Percentiles rank a stretch among this genome's conserved stretches.
Evolutionary conservation across 2,329 filamentous ascomycete genomes (phyloP).

Genomic region (Penicillium sp.): DNA sequence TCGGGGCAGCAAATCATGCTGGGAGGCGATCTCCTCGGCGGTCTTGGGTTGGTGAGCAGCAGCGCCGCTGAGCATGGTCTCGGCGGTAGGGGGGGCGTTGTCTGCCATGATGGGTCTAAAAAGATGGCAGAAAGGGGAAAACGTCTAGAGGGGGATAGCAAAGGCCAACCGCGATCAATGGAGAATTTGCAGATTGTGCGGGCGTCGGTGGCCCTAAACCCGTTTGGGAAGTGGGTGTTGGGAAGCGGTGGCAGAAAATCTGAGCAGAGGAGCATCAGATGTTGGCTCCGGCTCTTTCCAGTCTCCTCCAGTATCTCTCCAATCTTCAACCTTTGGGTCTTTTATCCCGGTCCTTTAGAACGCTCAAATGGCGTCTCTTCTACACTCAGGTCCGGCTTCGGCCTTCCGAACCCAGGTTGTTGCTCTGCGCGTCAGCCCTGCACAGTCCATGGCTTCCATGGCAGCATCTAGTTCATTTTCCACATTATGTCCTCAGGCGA

Average conservation of each 20-base stretch:
- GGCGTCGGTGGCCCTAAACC: slow-evolving; percentile 34
- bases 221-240: slow-evolving; percentile 16
- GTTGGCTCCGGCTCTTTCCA: slow-evolving; percentile 6
- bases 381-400: slow-evolving; percentile 34
- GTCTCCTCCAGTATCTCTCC: not conserved
- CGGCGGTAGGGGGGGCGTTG: slow-evolving; percentile 50
- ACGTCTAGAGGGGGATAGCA: slow-evolving; percentile 17
- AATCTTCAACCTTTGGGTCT: slow-evolving; percentile 10
- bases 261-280: slow-evolving; percentile 18
- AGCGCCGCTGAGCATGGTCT: slow-evolving; percentile 52
- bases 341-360: slow-evolving; percentile 10
- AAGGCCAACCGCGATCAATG: slow-evolving; percentile 24
- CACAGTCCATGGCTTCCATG: slow-evolving; percentile 30
- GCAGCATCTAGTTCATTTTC: slow-evolving; percentile 33
- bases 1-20: slow-evolving; percentile 82
- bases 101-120: slow-evolving; percentile 52
- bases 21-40: slow-evolving; percentile 61
- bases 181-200: slow-evolving; percentile 31
- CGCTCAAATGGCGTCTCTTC: slow-evolving; percentile 32
- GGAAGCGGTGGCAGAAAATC: slow-evolving; percentile 29
- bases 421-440: slow-evolving; percentile 28
- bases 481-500: slow-evolving; percentile 31
- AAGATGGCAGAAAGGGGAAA: slow-evolving; percentile 19
- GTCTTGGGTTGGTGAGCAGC: slow-evolving; percentile 46
- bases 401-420: slow-evolving; percentile 38